Conservation (phyloP, 305 asterid genomes). For the Rubia tinctorum region DNA sequence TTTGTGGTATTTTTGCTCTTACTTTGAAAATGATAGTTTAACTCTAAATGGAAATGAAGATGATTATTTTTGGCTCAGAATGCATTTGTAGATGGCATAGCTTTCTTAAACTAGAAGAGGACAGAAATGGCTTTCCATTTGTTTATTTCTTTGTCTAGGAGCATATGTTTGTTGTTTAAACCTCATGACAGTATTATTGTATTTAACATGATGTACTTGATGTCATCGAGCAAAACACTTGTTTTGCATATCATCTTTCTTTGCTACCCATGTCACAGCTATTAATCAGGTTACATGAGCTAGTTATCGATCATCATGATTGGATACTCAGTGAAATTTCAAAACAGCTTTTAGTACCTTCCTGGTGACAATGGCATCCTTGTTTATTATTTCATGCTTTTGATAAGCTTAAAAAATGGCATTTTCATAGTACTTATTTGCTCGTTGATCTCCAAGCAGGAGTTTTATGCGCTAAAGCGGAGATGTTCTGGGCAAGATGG, state of each 20-base stretch:
- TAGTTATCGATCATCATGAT: not conserved
- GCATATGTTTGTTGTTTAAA: not conserved
- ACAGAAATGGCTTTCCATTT: not conserved
- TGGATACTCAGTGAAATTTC: not conserved
- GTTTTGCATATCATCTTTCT: not conserved
- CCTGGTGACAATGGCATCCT: not conserved
- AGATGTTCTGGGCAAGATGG: slow-evolving; percentile 81
- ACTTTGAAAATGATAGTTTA: not conserved
- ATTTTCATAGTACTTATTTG: too few relatives aligned
- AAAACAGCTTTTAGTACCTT: not conserved
- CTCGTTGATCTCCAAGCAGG: slow-evolving; percentile 37
- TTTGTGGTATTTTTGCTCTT: not conserved
- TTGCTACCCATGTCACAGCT: not conserved
- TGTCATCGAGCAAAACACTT: not conserved
- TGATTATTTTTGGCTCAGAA: not conserved
- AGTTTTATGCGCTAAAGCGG: slow-evolving; percentile 76
- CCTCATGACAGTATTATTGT: not conserved
- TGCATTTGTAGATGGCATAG: not conserved
- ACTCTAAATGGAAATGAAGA: not conserved
- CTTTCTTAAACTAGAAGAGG: not conserved
- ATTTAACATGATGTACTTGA: not conserved
- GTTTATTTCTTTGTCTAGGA: slow-evolving; percentile 1
- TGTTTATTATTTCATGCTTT: not conserved
- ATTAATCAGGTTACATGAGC: not conserved
- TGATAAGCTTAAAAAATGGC: not conserved